A percentile compares a stretch with the other conserved stretches of the same genome.
Evolutionary conservation across 306 rosid species (phyloP).

Genomic region (Boehmeria nivea): DNA sequence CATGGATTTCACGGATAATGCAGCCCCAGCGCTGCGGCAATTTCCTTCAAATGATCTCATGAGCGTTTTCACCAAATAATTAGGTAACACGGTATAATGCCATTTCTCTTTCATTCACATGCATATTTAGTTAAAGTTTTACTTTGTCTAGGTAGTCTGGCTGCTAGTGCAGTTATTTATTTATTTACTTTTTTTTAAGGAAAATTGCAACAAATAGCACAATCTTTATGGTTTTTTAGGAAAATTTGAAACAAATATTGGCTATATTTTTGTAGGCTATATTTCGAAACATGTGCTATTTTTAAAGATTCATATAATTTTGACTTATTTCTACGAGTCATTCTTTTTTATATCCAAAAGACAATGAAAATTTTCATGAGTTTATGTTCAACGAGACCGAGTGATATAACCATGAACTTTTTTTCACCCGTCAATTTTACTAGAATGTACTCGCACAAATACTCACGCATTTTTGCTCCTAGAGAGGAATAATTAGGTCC

Average conservation of each 20-base stretch:
- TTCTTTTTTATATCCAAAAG: too few relatives aligned
- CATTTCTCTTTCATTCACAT: background rate
- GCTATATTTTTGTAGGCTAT: background rate
- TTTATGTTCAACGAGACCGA: too few relatives aligned
- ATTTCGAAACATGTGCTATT: too few relatives aligned
- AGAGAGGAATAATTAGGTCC: background rate
- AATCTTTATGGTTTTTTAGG: too few relatives aligned
- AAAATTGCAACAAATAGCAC: too few relatives aligned
- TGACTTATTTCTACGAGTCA: too few relatives aligned
- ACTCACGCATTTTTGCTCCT: background rate
- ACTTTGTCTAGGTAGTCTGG: constrained; percentile 2
- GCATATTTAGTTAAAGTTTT: constrained; percentile 11
- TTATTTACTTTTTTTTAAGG: background rate
- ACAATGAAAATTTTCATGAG: too few relatives aligned
- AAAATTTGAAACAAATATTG: too few relatives aligned
- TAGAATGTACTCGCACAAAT: too few relatives aligned
- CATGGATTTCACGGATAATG: constrained; percentile 27
- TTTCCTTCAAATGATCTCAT: constrained; percentile 38
- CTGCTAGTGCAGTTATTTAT: background rate
- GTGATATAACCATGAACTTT: too few relatives aligned
- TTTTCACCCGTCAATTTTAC: background rate
- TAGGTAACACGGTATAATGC: constrained; percentile 37
- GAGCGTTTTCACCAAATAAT: constrained; percentile 44
- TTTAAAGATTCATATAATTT: too few relatives aligned
- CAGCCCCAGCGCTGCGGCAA: constrained; percentile 28